These are phyloP conservation scores for Starmerella apis DNA, from an alignment of 805 yeast species.

Conservation along the genomic window DNA sequence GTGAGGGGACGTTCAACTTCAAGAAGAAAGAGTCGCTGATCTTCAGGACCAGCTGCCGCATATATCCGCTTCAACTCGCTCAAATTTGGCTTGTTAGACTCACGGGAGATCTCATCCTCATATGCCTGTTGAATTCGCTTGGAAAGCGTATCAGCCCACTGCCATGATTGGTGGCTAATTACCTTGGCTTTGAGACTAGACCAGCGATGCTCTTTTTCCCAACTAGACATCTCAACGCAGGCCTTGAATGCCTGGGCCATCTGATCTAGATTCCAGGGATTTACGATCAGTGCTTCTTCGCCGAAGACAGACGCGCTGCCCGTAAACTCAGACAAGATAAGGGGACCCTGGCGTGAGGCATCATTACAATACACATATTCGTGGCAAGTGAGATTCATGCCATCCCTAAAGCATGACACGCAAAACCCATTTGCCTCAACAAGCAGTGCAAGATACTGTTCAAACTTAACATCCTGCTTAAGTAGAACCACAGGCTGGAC, in stretches of 20 bases:
- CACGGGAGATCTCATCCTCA: slow-evolving; percentile 39
- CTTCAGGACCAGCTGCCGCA: slow-evolving; percentile 9
- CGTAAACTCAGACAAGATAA: slow-evolving; percentile 82
- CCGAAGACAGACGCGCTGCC: slow-evolving; percentile 78
- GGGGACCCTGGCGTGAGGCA: slow-evolving; percentile 44
- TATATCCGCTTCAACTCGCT: slow-evolving; percentile 11
- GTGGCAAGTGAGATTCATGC: slow-evolving; percentile 93
- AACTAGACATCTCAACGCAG: slow-evolving; percentile 54
- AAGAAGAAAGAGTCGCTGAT: slow-evolving; percentile 17
- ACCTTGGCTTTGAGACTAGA: slow-evolving; percentile 48
- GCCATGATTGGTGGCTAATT: slow-evolving; percentile 53
- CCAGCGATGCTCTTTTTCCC: slow-evolving; percentile 59
- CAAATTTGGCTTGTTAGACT: slow-evolving; percentile 19
- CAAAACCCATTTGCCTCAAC: slow-evolving; percentile 79
- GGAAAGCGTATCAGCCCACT: slow-evolving; percentile 60
- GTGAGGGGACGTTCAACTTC: slow-evolving; percentile 22
- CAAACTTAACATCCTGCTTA: slow-evolving; percentile 80
- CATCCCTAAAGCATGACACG: slow-evolving; percentile 88
- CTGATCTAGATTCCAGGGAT: slow-evolving; percentile 78
- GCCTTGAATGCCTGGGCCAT: slow-evolving; percentile 52
- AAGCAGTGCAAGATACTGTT: slow-evolving; percentile 77
- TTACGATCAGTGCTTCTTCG: slow-evolving; percentile 60
- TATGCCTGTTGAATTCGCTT: slow-evolving; percentile 44
- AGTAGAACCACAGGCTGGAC: slow-evolving; percentile 77
- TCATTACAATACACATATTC: slow-evolving; percentile 74